These are phyloP conservation scores for Fusarium pseudoanthophilum DNA, from an alignment of 2,329 filamentous ascomycete genomes.

Conservation along the genomic window DNA sequence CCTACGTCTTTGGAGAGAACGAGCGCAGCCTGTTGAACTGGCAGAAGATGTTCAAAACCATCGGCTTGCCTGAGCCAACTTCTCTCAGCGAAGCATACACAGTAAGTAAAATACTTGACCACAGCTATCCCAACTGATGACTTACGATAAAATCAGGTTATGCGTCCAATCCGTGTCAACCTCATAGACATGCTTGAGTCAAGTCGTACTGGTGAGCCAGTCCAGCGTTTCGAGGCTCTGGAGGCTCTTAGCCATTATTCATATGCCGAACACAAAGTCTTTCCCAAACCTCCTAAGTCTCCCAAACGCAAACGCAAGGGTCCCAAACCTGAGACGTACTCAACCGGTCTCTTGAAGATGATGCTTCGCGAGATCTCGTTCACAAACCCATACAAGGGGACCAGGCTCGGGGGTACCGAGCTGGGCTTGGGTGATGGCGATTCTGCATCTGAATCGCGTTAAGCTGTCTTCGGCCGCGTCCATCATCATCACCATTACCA, in stretches of 20 bases:
- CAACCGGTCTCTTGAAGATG: constrained; percentile 5
- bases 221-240: not conserved
- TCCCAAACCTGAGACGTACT: not conserved
- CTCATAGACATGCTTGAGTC: not conserved
- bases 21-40: constrained; percentile 7
- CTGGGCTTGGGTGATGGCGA: not conserved
- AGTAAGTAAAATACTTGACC: not conserved
- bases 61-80: constrained; percentile 4
- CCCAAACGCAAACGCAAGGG: not conserved
- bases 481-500: too few relatives aligned
- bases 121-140: too few relatives aligned
- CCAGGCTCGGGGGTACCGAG: not conserved
- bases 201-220: not conserved
- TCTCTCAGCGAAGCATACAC: constrained; percentile 11
- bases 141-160: not conserved
- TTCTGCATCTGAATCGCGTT: not conserved
- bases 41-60: constrained; percentile 16
- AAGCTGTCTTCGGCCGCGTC: not conserved
- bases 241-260: too few relatives aligned
- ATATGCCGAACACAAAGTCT: not conserved
- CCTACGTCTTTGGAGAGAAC: constrained; percentile 10
- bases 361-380: constrained; percentile 25
- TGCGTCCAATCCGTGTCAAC: constrained; percentile 20
- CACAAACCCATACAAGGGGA: fast-evolving
- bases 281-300: not conserved